Evolutionary conservation across 1,284 basidiomycete species (phyloP), one percentile per base, ranked within the genome.

Genomic region (Chondrostereum purpureum): DNA sequence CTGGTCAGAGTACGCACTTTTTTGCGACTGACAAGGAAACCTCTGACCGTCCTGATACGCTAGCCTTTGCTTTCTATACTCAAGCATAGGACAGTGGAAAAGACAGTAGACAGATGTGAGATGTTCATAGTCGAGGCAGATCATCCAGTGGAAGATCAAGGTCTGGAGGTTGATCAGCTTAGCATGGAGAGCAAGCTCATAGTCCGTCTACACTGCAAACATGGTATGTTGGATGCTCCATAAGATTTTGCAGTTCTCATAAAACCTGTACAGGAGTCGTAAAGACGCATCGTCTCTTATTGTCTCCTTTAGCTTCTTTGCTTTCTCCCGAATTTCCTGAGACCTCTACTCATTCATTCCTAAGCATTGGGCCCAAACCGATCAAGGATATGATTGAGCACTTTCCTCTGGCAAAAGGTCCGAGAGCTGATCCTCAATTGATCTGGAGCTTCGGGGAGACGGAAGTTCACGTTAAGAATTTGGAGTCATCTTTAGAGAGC

Each of bases 361-460:
- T 90, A 11, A 77, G 70, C 4, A 79, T 90, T 46, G 83, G 83
- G 2, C 81, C 87, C 14, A 75, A 74, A 52, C 73, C 78, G 4
- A 61, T 90, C 39, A 80, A 72, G 57, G 83, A 87, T 54, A 78
- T 90, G 59, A 73, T 88, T n/a, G 87, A 89, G 37, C 86, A 88
- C 57, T 90, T 90, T 50, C 78, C 83, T 0, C 63, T 74, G 16
- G 65, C 75, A 5, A 79, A 73, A 52, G 75, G 77, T 4, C 59
- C 65, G 20, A 84, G 80, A 55, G 74, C 69, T 16, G 87, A 90
- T 54, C 83, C 85, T 16, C 82, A 87, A 55, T 70, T 90, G 8
- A 72, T 85, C 3, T 90, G 88, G 87, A 76, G 65, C 21, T 89
- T 90, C 56, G 72, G 68, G 16, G 73, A 79, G 33, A 62, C 67